Conservation (phyloP, 2,329 filamentous ascomycete genomes). For the Tolypocladium capitatum region DNA sequence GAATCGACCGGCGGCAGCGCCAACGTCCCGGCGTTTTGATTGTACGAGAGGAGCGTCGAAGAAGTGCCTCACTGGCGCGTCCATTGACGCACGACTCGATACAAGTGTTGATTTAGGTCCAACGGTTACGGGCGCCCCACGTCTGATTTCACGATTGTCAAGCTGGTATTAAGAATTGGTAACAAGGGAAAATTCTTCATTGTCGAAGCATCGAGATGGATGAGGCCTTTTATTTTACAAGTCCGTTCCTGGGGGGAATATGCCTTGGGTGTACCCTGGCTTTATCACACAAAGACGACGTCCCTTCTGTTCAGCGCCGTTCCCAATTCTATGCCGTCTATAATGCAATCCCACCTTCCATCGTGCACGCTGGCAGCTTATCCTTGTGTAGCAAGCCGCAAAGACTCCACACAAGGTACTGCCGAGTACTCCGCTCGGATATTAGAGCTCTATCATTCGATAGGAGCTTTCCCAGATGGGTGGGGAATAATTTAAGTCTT, state of each 20-base stretch:
- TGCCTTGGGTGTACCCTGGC: slow-evolving; percentile 19
- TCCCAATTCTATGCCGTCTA: slow-evolving; percentile 28
- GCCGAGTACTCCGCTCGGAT: slow-evolving; percentile 15
- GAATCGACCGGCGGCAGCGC: not conserved
- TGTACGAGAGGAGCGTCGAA: not conserved
- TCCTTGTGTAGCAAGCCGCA: slow-evolving; percentile 13
- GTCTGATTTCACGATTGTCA: not conserved
- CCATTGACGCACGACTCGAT: not conserved
- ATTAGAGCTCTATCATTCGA: slow-evolving; percentile 22
- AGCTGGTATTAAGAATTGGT: not conserved
- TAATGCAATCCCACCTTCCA: slow-evolving; percentile 24
- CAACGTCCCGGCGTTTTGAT: not conserved
- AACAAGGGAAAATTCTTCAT: slow-evolving; percentile 17
- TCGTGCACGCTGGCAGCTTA: slow-evolving; percentile 18
- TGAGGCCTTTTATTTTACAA: slow-evolving; percentile 32
- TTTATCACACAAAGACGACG: slow-evolving; percentile 21
- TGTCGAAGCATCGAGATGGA: slow-evolving; percentile 23
- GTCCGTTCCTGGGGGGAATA: slow-evolving; percentile 20
- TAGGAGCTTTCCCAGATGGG: slow-evolving; percentile 20
- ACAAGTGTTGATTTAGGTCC: not conserved
- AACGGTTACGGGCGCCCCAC: not conserved
- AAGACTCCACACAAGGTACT: slow-evolving; percentile 13
- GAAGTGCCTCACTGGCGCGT: not conserved
- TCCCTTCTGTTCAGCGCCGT: slow-evolving; percentile 16
- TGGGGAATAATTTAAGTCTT: slow-evolving; percentile 24